A percentile compares a stretch with the other conserved stretches of the same genome.
These are phyloP conservation scores for Starmerella ratchasimensis DNA, from an alignment of 805 yeast genomes.

Conservation along the genomic window DNA sequence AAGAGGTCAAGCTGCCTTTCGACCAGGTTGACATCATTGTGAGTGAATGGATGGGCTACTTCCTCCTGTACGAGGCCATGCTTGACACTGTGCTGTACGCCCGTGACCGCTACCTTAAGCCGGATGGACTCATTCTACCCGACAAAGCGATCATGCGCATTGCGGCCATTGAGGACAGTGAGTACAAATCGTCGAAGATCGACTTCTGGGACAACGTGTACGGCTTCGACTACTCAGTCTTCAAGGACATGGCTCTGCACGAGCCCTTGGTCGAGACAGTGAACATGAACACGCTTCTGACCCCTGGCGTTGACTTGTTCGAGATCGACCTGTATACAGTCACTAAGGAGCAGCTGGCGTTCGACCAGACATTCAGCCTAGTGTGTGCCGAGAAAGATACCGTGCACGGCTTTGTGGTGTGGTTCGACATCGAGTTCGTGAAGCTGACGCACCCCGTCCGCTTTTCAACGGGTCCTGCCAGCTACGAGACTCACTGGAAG, in stretches of 20 bases:
- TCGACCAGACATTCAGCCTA: conserved; percentile 53
- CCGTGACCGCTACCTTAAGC: conserved; percentile 66
- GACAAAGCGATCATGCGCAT: conserved; percentile 81
- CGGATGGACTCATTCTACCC: conserved; percentile 87
- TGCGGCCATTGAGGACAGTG: conserved; percentile 87
- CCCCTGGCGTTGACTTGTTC: conserved; percentile 57
- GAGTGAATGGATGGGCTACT: conserved; percentile 99
- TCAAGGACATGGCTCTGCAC: conserved; percentile 67
- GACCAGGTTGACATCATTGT: conserved; percentile 86
- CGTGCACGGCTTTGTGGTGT: conserved; percentile 78
- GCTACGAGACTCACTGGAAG: conserved; percentile 95
- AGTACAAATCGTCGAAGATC: conserved; percentile 81
- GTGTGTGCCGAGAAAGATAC: conserved; percentile 65
- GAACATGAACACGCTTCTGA: conserved; percentile 56
- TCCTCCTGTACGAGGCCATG: conserved; percentile 91
- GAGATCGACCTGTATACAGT: conserved; percentile 87
- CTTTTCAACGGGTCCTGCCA: conserved; percentile 90
- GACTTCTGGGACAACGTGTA: conserved; percentile 94
- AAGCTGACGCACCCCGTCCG: conserved; percentile 38
- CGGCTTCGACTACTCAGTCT: conserved; percentile 91
- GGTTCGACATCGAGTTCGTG: conserved; percentile 84
- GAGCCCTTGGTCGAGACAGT: conserved; percentile 97
- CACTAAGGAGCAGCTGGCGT: conserved; percentile 65
- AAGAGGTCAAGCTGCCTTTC: conserved; percentile 75
- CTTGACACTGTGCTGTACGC: conserved; percentile 90